Evolutionary conservation across 1,139 yeast species (phyloP), one percentile per base, ranked within the genome.

Genomic region (Scheffersomyces titani): DNA sequence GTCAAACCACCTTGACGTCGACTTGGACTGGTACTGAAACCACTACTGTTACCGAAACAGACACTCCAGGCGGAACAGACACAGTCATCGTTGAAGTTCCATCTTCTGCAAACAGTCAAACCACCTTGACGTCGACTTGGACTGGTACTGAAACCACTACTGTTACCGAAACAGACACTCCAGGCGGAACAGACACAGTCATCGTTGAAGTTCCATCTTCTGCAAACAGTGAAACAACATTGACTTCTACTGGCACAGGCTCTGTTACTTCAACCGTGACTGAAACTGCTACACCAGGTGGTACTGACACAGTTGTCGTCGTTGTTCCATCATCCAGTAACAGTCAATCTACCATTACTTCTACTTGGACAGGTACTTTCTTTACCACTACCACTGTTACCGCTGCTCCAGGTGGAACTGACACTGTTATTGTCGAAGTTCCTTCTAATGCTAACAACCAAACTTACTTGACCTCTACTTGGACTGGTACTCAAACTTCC

Each of bases 111-210:
- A 45, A 19, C 20, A 18, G 19, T 19, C 47, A 45, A 20, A 49
- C 40, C 21, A 36, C 30, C 7, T 36, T 52, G 11, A 57, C 64
- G 2, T 47, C 54, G 11, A 56, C 62, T 6, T 55, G 58, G n/a
- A 52, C 59, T 19, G 57, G 49, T 7, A 52, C 57, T 5, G 48
- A 16, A 4, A 53, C 63, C 51, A 50, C 55, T 11, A 63, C 67
- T 16, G 21, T 45, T 3, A 54, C 63, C 11, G 44, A 21, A 16
- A 47, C 61, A 16, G 58, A 59, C 22, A 40, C 53, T 9, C 51
- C 57, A 36, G 63, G 58, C 21, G 58, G 51, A n/a, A 60, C 63
- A 3, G 51, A 49, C 6, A 56, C 63, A 11, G 51, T 61, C n/a
- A 48, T 51, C 13, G 55, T 56, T 11, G 51, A 50, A 11, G 49